These are phyloP conservation scores for Aspergillus sp. DNA, from an alignment of 2,329 filamentous ascomycete genomes.

Conservation along the genomic window DNA sequence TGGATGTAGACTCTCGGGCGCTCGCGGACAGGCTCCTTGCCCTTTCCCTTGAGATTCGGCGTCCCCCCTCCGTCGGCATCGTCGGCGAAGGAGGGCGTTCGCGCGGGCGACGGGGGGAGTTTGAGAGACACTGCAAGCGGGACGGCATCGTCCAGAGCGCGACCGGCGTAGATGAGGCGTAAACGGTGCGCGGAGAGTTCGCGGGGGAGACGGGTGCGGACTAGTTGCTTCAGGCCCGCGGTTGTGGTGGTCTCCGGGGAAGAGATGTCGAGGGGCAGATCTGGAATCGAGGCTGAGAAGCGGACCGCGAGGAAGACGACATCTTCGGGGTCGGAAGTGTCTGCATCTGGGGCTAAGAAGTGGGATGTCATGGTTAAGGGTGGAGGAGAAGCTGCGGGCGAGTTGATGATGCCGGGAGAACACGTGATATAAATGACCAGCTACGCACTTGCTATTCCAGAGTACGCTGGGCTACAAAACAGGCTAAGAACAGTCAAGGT, in stretches of 20 bases:
- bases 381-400: too few relatives aligned
- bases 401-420: too few relatives aligned
- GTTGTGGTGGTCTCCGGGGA: conserved; percentile 61
- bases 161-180: conserved; percentile 82
- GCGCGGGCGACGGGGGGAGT: conserved; percentile 48
- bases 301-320: conserved; percentile 70
- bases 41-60: conserved; percentile 41
- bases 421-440: too few relatives aligned
- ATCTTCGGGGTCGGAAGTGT: conserved; percentile 6
- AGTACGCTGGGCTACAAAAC: too few relatives aligned
- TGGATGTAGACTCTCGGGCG: conserved; percentile 69
- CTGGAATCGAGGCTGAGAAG: conserved; percentile 77
- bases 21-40: conserved; percentile 53
- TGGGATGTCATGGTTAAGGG: conserved; percentile 12
- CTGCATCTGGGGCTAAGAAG: conserved; percentile 9
- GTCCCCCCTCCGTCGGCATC: conserved; percentile 9
- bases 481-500: too few relatives aligned
- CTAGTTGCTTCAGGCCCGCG: conserved; percentile 69
- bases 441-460: too few relatives aligned
- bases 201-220: conserved; percentile 60
- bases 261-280: conserved; percentile 68
- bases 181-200: conserved; percentile 59
- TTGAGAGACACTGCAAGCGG: conserved; percentile 61
- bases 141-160: conserved; percentile 66
- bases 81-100: conserved; percentile 20